Evolutionary conservation across 345 rosid genomes (phyloP), one percentile per base, ranked within the genome.

Genomic region (Excoecaria agallocha): DNA sequence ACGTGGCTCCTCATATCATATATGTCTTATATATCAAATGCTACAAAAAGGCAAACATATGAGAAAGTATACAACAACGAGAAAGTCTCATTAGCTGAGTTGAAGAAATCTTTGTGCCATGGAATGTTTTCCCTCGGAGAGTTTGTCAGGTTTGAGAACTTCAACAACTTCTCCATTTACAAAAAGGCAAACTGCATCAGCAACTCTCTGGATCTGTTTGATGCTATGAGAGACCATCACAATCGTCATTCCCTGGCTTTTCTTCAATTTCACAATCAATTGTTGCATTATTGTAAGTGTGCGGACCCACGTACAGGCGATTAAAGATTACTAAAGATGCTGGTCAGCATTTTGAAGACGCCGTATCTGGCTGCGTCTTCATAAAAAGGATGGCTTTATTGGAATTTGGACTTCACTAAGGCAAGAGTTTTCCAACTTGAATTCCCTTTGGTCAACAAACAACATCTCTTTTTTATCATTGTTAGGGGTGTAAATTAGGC

Each of bases 151-250:
- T n/a, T 86, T 76, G 8, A 92, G 65, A 49, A 92, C 89, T 71
- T 94, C 97, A 46, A n/a, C n/a, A n/a, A 91, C 81, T 69, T 87
- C 89, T 5, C 97, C 97, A 51, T 86, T 78, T 12, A 91, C 97
- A 25, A 94, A 86, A 70, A 92, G 92, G 63, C 88, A 90, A 76
- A 88, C 98, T 0, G 89, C 46, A 74, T 94, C 97, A 0, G 97
- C 97, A 70, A 91, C 78, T 85, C 92, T 83, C 80, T 92, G 95
- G 38, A 92, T 92, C 80, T 94, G 98, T 74, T 92, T 92, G 75
- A 94, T 88, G 80, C 98, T 91, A 68, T 91, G 98, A 58, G 97
- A 89, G 4, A 92, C 97, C 76, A 91, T 88, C 51, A 91, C 83
- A 8, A 81, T 78, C 2, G 97, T 89, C 82, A 92, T 78, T 60